Conservation (phyloP, 805 yeast genomes). For the Tetrapisispora pingtungensis region DNA sequence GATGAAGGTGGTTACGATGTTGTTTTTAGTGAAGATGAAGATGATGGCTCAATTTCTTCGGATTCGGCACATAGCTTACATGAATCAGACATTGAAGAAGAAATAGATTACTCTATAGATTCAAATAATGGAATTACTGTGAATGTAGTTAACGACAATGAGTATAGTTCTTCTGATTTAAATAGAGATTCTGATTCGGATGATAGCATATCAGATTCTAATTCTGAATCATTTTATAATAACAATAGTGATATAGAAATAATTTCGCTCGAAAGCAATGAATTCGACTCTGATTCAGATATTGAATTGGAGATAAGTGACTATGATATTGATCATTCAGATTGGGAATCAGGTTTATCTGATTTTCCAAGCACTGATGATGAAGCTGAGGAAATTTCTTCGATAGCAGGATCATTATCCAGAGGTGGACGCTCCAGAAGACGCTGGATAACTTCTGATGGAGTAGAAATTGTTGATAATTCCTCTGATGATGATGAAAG, state of each 20-base stretch:
- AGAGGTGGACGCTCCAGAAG: slow-evolving; percentile 18
- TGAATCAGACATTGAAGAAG: slow-evolving; percentile 17
- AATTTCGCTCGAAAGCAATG: slow-evolving; percentile 17
- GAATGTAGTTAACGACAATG: slow-evolving; percentile 21
- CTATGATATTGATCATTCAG: slow-evolving; percentile 28
- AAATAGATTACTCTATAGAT: slow-evolving; percentile 15
- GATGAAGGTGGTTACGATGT: slow-evolving; percentile 30
- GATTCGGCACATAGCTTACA: background rate
- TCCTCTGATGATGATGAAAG: slow-evolving; percentile 24
- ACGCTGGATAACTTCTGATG: slow-evolving; percentile 24
- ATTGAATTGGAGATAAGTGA: slow-evolving; percentile 28
- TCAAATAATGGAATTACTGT: slow-evolving; percentile 23
- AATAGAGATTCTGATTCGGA: slow-evolving; percentile 23
- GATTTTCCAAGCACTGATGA: slow-evolving; percentile 26
- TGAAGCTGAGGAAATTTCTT: slow-evolving; percentile 25
- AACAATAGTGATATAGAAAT: slow-evolving; percentile 17
- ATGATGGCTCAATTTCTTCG: slow-evolving; percentile 11
- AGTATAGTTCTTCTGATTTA: slow-evolving; percentile 23
- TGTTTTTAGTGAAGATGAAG: slow-evolving; percentile 27
- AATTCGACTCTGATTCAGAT: slow-evolving; percentile 25
- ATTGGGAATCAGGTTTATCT: slow-evolving; percentile 30
- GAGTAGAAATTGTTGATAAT: slow-evolving; percentile 20
- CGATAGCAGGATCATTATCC: slow-evolving; percentile 10
- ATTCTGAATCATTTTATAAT: slow-evolving; percentile 8
- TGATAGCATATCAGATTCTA: slow-evolving; percentile 23